Base-by-base conservation (phyloP, 1,284 basidiomycete species). In the Hypsizygus ulmarius region DNA sequence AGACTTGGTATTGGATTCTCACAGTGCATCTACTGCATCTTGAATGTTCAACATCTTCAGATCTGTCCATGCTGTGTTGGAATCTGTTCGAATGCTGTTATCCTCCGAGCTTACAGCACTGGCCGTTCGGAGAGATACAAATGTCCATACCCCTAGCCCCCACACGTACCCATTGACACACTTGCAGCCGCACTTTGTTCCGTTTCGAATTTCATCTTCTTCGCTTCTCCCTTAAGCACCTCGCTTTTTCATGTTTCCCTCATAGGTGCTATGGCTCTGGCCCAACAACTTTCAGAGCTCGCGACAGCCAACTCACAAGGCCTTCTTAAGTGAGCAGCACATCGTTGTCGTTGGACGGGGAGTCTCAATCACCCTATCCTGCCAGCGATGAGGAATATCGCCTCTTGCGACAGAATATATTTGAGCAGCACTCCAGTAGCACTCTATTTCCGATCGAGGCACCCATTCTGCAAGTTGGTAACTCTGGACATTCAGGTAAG, bases 371-470 rank as follows among this genome's bases (percentile, higher is more conserved):
- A 34, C 29, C 30, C 14, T 38, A 33, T 42, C 36, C 27, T 44
- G 44, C 18, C 39, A 77, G 74, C 53, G 74, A 77, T 56, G 73
- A 77, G 48, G 74, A 76, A 59, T 77, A 75, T 50, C 69, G 74
- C 8, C 57, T 75, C 11, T 64, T 77, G 43, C 67, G 75, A 4
- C 72, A 72, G 53, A 71, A 68, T 55, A 58, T 70, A 29, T 77
- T 77, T 54, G 69, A 75, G 55, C 66, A 69, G 29, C 66, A 69
- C 53, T 59, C 70, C 27, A 54, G 53, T 36, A 62, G 47, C 43
- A 52, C 54, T 19, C 51, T 61, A 18, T 43, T 67, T 29, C 65
- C 68, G 34, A 51, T 60, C 16, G 61, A 65, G 53, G 35, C 49
- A 16, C 62, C 66, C 15, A 25, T 64, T 32, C 61, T 66, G 34